Conservation (phyloP, 163 green algal species). For the Prototheca cutis region DNA sequence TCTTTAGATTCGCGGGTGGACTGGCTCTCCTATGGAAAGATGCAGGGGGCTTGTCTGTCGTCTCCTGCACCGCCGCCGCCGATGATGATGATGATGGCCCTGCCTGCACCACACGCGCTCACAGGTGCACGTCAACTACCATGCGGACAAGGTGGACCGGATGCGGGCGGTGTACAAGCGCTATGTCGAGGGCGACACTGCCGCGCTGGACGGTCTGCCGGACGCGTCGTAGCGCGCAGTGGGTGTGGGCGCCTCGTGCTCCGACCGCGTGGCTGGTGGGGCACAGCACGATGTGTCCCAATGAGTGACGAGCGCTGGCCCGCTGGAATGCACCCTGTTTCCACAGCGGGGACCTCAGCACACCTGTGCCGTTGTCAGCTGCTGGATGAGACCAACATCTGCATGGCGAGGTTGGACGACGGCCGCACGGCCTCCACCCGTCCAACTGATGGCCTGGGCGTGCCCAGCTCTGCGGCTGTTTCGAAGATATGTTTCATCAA, state of each 20-base stretch:
- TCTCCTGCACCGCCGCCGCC: not conserved
- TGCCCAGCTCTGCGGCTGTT: too few species aligned
- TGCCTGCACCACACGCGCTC: not conserved
- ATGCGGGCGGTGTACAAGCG: conserved; percentile 63
- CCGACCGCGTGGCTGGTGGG: too few species aligned
- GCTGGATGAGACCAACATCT: too few species aligned
- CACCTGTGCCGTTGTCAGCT: too few species aligned
- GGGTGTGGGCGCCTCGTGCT: not conserved
- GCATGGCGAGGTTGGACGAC: too few species aligned
- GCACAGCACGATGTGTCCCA: too few species aligned
- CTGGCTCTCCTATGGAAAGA: not conserved
- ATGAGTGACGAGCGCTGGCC: too few species aligned
- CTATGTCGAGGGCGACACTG: conserved; percentile 52
- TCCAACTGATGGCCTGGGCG: too few species aligned
- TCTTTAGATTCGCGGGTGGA: not conserved
- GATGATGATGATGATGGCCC: not conserved
- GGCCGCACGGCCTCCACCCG: too few species aligned
- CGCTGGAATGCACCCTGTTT: too few species aligned
- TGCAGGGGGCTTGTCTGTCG: not conserved
- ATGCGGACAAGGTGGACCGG: conserved; percentile 69
- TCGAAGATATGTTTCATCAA: too few species aligned
- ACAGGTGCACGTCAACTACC: conserved; percentile 68
- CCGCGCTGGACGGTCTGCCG: conserved; percentile 60
- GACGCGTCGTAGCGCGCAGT: conserved; percentile 51
- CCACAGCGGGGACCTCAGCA: too few species aligned